Percentiles rank a stretch among this genome's conserved stretches.
phyloP scores from a whole-genome alignment of 2,329 filamentous ascomycete species.

The Colletotrichum salicis region DNA sequence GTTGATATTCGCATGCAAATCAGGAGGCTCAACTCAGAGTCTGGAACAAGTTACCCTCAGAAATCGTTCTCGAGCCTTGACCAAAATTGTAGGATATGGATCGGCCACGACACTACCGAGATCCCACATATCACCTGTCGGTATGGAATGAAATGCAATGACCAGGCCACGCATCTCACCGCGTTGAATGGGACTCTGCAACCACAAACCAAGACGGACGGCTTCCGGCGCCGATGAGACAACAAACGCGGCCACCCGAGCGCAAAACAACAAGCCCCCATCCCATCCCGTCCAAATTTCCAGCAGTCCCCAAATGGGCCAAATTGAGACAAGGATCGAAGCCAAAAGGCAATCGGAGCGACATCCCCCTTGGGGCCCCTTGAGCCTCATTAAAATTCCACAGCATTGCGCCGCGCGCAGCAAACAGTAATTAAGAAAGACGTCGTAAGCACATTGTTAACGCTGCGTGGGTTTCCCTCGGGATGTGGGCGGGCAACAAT shows the following conservation, averaged over 20 bases:
- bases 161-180: neutral
- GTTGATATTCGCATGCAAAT: neutral
- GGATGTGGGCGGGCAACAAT: slow-evolving; percentile 15
- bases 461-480: neutral
- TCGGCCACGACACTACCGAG: neutral
- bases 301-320: too few species aligned
- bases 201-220: neutral
- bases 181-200: neutral
- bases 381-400: too few species aligned
- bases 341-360: too few species aligned
- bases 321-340: too few species aligned
- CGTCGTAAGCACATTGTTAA: too few species aligned
- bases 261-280: too few species aligned
- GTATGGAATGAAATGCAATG: neutral
- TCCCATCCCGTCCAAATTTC: too few species aligned
- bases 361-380: too few species aligned
- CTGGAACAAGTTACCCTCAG: too few species aligned
- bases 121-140: neutral
- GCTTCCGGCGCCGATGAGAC: neutral
- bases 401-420: too few species aligned
- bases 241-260: neutral
- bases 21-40: neutral
- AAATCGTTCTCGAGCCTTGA: neutral
- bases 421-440: too few species aligned
- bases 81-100: neutral